Conservation (phyloP, 352 stramenopile genomes). For the Phytopythium vexans region DNA sequence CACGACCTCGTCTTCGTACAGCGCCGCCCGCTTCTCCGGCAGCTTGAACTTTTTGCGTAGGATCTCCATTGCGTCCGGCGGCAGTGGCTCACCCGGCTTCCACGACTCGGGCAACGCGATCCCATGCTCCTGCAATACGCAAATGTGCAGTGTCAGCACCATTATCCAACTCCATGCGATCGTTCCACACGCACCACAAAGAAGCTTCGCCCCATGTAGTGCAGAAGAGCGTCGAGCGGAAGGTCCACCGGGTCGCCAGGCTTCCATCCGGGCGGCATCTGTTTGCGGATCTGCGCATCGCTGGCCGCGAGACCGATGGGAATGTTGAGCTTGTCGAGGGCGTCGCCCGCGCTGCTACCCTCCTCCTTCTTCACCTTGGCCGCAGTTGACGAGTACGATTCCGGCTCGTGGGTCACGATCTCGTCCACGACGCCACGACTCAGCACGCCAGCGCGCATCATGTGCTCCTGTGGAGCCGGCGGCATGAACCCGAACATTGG, state of each 20-base stretch:
- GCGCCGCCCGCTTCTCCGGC: constrained; percentile 53
- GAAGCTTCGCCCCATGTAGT: constrained; percentile 78
- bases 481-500: constrained; percentile 87
- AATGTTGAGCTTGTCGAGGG: constrained; percentile 48
- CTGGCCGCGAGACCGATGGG: constrained; percentile 66
- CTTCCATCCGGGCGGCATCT: constrained; percentile 78
- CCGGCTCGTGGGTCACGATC: constrained; percentile 67
- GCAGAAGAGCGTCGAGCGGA: constrained; percentile 67
- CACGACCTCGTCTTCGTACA: constrained; percentile 78
- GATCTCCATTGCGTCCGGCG: constrained; percentile 69
- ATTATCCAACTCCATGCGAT: neutral
- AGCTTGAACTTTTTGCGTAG: constrained; percentile 81
- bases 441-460: constrained; percentile 82
- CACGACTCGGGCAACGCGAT: constrained; percentile 67
- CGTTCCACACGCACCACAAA: constrained; percentile 37
- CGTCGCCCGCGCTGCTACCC: constrained; percentile 9
- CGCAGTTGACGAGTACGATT: constrained; percentile 61
- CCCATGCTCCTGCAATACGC: constrained; percentile 47
- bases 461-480: constrained; percentile 77
- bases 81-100: constrained; percentile 68
- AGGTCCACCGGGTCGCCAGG: constrained; percentile 77
- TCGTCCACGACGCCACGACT: constrained; percentile 78
- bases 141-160: neutral
- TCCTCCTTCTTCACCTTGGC: constrained; percentile 30
- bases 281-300: constrained; percentile 69